phyloP scores from a whole-genome alignment of 148 eudicot genomes.

The Vaccinium macrocarpon region DNA sequence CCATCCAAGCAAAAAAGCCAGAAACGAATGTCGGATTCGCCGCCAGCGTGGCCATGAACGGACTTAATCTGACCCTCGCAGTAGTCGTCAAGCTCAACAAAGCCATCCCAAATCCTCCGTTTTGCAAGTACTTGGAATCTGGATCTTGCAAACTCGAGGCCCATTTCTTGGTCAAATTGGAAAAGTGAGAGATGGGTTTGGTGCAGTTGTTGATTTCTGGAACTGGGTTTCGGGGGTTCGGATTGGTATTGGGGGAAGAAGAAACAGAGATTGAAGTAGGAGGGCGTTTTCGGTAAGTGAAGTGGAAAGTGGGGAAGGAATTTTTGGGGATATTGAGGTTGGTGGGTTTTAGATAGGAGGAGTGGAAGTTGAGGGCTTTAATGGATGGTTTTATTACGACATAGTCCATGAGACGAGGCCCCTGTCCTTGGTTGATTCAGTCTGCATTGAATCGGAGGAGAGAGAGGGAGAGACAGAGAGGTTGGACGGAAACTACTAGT shows the following conservation, averaged over 20 bases:
- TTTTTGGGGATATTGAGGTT: not conserved
- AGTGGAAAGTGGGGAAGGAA: conserved; percentile 18
- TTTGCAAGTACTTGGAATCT: conserved; percentile 29
- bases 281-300: not conserved
- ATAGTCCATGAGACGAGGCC: conserved; percentile 7
- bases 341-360: not conserved
- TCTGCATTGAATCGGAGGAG: conserved; percentile 6
- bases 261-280: conserved; percentile 28
- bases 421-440: not conserved
- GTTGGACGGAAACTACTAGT: not conserved
- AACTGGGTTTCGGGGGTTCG: conserved; percentile 18
- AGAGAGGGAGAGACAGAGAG: conserved; percentile 7
- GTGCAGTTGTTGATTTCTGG: conserved; percentile 20
- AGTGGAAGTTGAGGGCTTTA: not conserved
- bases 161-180: conserved; percentile 30
- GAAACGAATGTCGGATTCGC: conserved; percentile 78
- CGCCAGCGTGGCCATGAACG: conserved; percentile 62
- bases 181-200: conserved; percentile 30
- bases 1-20: conserved; percentile 56
- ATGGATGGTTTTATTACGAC: conserved; percentile 4
- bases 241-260: not conserved
- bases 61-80: conserved; percentile 60
- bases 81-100: conserved; percentile 58
- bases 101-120: conserved; percentile 58
- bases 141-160: conserved; percentile 20